These are phyloP conservation scores for Exsudoporus frostii DNA, from an alignment of 768 basidiomycete species.

Conservation along the genomic window DNA sequence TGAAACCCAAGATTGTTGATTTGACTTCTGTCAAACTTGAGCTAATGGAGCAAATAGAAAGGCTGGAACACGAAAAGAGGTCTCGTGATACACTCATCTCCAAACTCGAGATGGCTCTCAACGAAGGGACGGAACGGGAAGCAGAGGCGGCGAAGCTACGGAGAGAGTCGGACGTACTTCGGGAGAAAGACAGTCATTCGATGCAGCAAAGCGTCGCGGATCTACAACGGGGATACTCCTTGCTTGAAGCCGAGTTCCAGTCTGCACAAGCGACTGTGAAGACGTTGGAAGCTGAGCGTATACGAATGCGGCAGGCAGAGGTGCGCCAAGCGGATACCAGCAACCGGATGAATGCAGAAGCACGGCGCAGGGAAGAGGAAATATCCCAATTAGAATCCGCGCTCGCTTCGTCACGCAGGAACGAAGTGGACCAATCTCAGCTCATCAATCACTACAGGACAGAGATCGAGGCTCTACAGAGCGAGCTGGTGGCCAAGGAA, in stretches of 20 bases:
- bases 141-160: conserved; percentile 45
- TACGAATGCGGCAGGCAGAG: conserved; percentile 53
- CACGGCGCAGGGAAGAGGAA: conserved; percentile 52
- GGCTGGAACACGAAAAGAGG: conserved; percentile 50
- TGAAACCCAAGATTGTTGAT: conserved; percentile 82
- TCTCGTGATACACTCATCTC: conserved; percentile 56
- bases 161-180: conserved; percentile 42
- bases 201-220: conserved; percentile 52
- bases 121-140: conserved; percentile 50
- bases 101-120: conserved; percentile 57
- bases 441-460: conserved; percentile 61
- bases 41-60: conserved; percentile 60
- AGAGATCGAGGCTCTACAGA: conserved; percentile 68
- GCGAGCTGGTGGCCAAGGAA: conserved; percentile 58
- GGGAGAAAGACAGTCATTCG: conserved; percentile 51
- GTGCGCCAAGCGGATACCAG: conserved; percentile 55
- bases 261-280: conserved; percentile 49
- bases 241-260: conserved; percentile 62
- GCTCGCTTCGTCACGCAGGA: conserved; percentile 43
- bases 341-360: conserved; percentile 46
- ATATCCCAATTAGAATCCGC: conserved; percentile 50
- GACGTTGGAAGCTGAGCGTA: conserved; percentile 64
- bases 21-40: conserved; percentile 71
- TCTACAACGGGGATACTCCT: conserved; percentile 57
- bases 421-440: conserved; percentile 59